Conservation (phyloP, 163 green algal species). For the Prototheca stagnorum region DNA sequence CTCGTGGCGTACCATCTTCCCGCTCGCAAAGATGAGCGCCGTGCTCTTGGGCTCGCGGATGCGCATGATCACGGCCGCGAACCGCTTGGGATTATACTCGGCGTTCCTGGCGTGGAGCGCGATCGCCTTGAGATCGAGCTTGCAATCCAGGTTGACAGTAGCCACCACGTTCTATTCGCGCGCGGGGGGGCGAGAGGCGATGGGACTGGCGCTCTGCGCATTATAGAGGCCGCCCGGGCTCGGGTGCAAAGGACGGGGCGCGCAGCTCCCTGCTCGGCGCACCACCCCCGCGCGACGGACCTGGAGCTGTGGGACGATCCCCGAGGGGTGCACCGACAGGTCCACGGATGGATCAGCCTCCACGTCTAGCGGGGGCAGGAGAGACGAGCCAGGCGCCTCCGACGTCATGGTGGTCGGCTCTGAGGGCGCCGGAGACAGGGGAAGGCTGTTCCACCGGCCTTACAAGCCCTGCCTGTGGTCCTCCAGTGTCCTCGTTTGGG, state of each 20-base stretch:
- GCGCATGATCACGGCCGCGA: constrained; percentile 96
- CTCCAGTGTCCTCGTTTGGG: not conserved
- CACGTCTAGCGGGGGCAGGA: not conserved
- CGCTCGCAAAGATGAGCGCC: constrained; percentile 86
- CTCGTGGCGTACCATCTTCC: constrained; percentile 89
- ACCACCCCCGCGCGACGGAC: too few relatives aligned
- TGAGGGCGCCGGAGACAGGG: not conserved
- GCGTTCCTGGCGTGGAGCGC: constrained; percentile 88
- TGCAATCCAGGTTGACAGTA: constrained; percentile 86
- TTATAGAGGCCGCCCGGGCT: too few relatives aligned
- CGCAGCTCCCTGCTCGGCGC: too few relatives aligned
- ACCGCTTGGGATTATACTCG: constrained; percentile 99
- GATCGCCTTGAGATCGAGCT: constrained; percentile 91
- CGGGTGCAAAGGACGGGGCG: too few relatives aligned
- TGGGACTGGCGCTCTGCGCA: too few relatives aligned
- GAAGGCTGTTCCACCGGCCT: not conserved
- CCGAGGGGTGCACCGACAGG: constrained; percentile 25
- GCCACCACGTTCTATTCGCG: constrained; percentile 94
- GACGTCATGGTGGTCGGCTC: not conserved
- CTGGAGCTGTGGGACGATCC: constrained; percentile 40
- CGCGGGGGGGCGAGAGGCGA: too few relatives aligned
- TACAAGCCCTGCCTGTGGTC: not conserved
- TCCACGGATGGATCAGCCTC: constrained; percentile 8
- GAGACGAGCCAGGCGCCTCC: not conserved
- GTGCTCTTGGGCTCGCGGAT: constrained; percentile 96